A percentile compares a stretch with the other conserved stretches of the same genome.
Conservation (phyloP, 768 basidiomycete genomes). For the Leccinellum albellum region DNA sequence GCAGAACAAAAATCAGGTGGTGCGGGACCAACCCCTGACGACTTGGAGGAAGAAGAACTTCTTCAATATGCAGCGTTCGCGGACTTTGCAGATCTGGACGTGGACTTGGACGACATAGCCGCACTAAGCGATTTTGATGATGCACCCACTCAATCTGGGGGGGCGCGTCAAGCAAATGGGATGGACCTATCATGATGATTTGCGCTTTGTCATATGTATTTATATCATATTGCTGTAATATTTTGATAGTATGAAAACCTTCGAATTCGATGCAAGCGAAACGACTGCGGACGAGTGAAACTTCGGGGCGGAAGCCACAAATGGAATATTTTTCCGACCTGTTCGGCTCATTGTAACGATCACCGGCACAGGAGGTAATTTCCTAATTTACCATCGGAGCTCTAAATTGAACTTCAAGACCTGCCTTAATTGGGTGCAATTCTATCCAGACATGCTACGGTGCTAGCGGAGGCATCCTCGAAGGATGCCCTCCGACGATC, state of each 20-base stretch:
- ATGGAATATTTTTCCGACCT: too few species aligned
- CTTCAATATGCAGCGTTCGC: slow-evolving; percentile 46
- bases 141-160: neutral
- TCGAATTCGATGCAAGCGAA: too few species aligned
- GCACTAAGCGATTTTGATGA: slow-evolving; percentile 24
- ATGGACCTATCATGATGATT: slow-evolving; percentile 27
- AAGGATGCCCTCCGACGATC: slow-evolving; percentile 20
- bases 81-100: slow-evolving; percentile 46
- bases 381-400: slow-evolving; percentile 15
- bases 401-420: slow-evolving; percentile 26
- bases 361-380: slow-evolving; percentile 13
- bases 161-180: slow-evolving; percentile 7
- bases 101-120: slow-evolving; percentile 12
- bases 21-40: slow-evolving; percentile 37
- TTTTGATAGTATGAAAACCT: neutral
- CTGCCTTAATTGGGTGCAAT: slow-evolving; percentile 23
- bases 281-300: too few species aligned
- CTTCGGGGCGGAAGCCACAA: too few species aligned
- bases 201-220: neutral
- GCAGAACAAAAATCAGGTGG: slow-evolving; percentile 2
- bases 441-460: slow-evolving; percentile 8
- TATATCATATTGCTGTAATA: neutral
- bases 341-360: slow-evolving; percentile 4
- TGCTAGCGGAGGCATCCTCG: slow-evolving; percentile 22
- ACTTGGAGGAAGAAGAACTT: slow-evolving; percentile 55